Percentiles rank a stretch among this genome's conserved stretches.
These are phyloP conservation scores for Mortierella sp. DNA, from an alignment of 371 early-diverging fungal genomes.

Conservation along the genomic window DNA sequence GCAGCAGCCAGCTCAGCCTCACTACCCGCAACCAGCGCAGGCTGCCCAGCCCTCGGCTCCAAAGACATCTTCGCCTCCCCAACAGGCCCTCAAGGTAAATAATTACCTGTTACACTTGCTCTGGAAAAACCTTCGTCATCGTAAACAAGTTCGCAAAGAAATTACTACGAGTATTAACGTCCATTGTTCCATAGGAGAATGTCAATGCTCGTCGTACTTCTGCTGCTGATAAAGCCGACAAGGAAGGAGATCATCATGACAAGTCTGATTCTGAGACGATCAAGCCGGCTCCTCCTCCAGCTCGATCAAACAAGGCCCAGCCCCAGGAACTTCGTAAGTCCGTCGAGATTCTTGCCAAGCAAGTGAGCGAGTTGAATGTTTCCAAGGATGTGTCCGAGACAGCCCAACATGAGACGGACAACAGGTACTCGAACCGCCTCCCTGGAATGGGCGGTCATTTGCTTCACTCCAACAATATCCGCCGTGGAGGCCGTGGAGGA, in stretches of 20 bases:
- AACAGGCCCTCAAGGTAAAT: slow-evolving; percentile 9
- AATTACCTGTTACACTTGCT: too few relatives aligned
- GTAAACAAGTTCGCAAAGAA: too few relatives aligned
- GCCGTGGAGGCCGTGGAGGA: slow-evolving; percentile 60
- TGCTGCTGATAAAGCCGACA: slow-evolving; percentile 10
- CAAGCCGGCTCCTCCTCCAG: slow-evolving; percentile 54
- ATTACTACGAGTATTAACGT: too few relatives aligned
- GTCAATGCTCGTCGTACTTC: slow-evolving; percentile 26
- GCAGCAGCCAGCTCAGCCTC: slow-evolving; percentile 45
- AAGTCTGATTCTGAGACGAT: slow-evolving; percentile 53
- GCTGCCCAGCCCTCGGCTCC: slow-evolving; percentile 13
- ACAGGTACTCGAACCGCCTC: slow-evolving; percentile 44
- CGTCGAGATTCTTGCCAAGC: slow-evolving; percentile 67
- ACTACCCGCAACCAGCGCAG: slow-evolving; percentile 31
- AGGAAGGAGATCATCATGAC: slow-evolving; percentile 30
- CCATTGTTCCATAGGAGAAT: too few relatives aligned
- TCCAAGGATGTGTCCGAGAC: slow-evolving; percentile 47
- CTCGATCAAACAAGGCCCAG: slow-evolving; percentile 42
- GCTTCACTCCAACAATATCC: slow-evolving; percentile 55
- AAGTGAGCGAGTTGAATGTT: slow-evolving; percentile 65
- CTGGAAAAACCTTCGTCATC: too few relatives aligned
- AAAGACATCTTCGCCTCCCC: slow-evolving; percentile 25
- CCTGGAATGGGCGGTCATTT: slow-evolving; percentile 60
- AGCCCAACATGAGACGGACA: slow-evolving; percentile 24
- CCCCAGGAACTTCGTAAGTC: slow-evolving; percentile 57